Evolutionary conservation across 257 asterid genomes (phyloP), one percentile per base, ranked within the genome.

Genomic region (Jacaranda copaia): DNA sequence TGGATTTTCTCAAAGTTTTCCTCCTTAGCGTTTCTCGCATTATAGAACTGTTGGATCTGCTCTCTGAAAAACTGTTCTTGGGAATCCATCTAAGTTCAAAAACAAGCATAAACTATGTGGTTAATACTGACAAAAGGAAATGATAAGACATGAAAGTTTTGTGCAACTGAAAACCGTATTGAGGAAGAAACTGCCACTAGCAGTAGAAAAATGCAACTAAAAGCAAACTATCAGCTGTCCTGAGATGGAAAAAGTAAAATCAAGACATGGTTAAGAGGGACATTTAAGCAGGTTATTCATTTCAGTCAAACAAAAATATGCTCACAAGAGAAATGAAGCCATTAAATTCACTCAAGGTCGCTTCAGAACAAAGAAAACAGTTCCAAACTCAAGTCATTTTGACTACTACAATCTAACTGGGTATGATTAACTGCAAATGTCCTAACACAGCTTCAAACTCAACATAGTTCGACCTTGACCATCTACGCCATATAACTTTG

Each of bases 61-160:
- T 89, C 94, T 55, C 67, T 82, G 76, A 83, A 85, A 39, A 85
- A 88, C 20, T 80, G 48, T 67, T 90, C 97, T 74, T 85, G 96
- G 52, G 32, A 82, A n/a, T 94, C 93, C 96, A 92, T 90, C 98
- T 93, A 79, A 38, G 78, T 59, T 67, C 69, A 73, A 36, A 39
- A 53, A 43, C 70, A 74, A 70, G 58, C 60, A 16, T 19, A 67
- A 82, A 46, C 14, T 67, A 10, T 18, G 51, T 39, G 45, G 68
- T 77, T 42, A 81, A 20, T 58, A 57, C 20, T 40, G 56, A 68
- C 14, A 25, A 75, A 70, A 59, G 36, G 58, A 72, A 5, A 32
- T 35, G 45, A 61, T 18, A 62, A 6, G 32, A 68, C 8, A 43
- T 5, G 60, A 39, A 65, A 61, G 42, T 25, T 49, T n/a, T 11